These are phyloP conservation scores for Knoxdaviesia capensis DNA, from an alignment of 2,329 filamentous ascomycete species.

Conservation along the genomic window DNA sequence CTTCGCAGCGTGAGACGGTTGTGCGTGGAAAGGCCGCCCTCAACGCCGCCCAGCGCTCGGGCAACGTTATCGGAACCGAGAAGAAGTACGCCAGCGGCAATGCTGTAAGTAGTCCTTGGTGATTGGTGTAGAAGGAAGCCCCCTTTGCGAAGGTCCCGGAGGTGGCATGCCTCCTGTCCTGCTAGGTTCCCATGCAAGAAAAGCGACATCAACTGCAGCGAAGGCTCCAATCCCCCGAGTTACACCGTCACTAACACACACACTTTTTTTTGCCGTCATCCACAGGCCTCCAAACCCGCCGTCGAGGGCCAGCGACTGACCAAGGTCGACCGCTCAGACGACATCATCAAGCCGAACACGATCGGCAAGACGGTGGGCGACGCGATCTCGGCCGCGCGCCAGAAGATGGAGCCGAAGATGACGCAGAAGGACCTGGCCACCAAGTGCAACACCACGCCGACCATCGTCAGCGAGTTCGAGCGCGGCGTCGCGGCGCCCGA, in stretches of 20 bases:
- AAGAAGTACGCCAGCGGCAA: slow-evolving; percentile 78
- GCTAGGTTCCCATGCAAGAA: too few species aligned
- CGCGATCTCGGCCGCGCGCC: slow-evolving; percentile 62
- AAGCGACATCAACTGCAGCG: too few species aligned
- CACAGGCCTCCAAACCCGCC: slow-evolving; percentile 18
- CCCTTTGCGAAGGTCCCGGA: too few species aligned
- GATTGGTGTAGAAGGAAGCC: background rate
- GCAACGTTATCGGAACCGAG: slow-evolving; percentile 61
- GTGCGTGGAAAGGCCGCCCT: slow-evolving; percentile 65
- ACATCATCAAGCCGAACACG: slow-evolving; percentile 94
- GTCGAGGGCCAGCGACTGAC: slow-evolving; percentile 87
- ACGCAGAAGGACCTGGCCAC: slow-evolving; percentile 77
- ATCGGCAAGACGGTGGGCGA: slow-evolving; percentile 64
- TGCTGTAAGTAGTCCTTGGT: slow-evolving; percentile 34
- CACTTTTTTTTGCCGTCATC: background rate
- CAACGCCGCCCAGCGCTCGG: slow-evolving; percentile 74
- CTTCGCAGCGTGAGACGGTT: slow-evolving; percentile 59
- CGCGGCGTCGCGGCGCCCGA: slow-evolving; percentile 57
- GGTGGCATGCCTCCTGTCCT: too few species aligned
- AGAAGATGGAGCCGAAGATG: slow-evolving; percentile 79
- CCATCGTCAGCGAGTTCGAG: slow-evolving; percentile 72
- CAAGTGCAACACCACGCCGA: slow-evolving; percentile 72
- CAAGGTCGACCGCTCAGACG: slow-evolving; percentile 92
- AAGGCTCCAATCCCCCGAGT: background rate
- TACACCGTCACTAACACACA: background rate